phyloP scores from a whole-genome alignment of 2,329 filamentous ascomycete species.

The Alternaria conjuncta region DNA sequence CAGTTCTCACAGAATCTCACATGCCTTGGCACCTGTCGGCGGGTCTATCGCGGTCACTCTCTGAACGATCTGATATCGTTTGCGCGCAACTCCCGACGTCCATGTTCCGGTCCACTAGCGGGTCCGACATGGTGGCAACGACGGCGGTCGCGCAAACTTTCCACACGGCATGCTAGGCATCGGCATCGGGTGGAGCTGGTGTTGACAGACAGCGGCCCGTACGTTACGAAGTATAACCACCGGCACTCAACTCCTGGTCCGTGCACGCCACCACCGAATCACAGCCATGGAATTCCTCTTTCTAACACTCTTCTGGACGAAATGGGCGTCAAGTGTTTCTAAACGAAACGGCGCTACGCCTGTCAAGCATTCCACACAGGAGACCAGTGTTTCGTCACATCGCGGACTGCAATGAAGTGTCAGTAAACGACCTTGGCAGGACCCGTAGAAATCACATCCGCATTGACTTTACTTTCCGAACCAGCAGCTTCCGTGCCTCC shows the following conservation, averaged over 20 bases:
- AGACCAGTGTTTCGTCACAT: neutral
- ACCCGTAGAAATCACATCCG: neutral
- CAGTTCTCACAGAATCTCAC: neutral
- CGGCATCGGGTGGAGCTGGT: neutral
- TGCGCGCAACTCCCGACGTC: neutral
- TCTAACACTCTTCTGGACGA: neutral
- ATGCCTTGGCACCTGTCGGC: neutral
- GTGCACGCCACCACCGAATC: neutral
- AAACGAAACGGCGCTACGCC: slow-evolving; percentile 1
- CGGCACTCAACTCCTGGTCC: neutral
- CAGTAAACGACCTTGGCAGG: neutral
- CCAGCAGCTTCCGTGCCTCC: neutral
- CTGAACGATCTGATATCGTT: neutral
- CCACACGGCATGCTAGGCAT: neutral
- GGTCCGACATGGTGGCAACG: neutral
- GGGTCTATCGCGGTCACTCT: neutral
- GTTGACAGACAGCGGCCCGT: neutral
- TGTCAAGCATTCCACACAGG: neutral
- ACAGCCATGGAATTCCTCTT: neutral
- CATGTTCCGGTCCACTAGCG: neutral
- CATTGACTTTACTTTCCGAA: neutral
- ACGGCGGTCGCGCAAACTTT: neutral
- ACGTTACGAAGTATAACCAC: neutral
- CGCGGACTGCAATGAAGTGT: neutral
- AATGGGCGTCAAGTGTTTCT: neutral